A percentile compares a stretch with the other conserved stretches of the same genome.
Conservation (phyloP, 73 alveolate genomes). For the Diophrys appendiculata region DNA sequence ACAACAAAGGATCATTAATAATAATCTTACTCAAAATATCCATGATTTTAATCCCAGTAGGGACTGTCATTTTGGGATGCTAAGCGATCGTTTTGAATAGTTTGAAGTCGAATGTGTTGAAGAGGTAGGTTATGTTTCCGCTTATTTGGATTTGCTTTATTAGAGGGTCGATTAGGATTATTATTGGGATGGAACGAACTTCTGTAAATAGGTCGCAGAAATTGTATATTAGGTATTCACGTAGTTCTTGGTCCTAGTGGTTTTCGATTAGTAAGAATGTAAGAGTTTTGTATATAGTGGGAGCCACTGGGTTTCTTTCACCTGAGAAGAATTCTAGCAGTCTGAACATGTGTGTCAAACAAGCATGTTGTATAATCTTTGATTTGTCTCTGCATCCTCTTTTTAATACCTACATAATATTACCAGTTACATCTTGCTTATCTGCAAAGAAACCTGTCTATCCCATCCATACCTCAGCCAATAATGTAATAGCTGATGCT, state of each 20-base stretch:
- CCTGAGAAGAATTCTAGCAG: conserved; percentile 72
- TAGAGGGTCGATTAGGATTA: conserved; percentile 90
- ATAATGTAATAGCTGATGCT: conserved; percentile 53
- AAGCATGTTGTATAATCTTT: conserved; percentile 30
- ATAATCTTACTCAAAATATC: conserved; percentile 85
- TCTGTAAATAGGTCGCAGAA: conserved; percentile 71
- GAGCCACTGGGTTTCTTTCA: conserved; percentile 90
- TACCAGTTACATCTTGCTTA: conserved; percentile 40
- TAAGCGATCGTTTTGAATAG: conserved; percentile 77
- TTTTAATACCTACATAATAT: conserved; percentile 55
- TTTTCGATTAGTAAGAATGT: conserved; percentile 89
- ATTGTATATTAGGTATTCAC: conserved; percentile 87
- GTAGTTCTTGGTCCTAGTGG: conserved; percentile 82
- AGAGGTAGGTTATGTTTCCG: conserved; percentile 31
- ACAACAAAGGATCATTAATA: conserved; percentile 61
- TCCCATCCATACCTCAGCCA: conserved; percentile 72
- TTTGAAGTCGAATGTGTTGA: conserved; percentile 84
- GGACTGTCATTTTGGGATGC: conserved; percentile 86
- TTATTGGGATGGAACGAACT: conserved; percentile 88
- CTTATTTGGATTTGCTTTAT: conserved; percentile 79
- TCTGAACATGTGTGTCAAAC: conserved; percentile 61
- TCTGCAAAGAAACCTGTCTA: conserved; percentile 58
- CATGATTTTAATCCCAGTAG: conserved; percentile 76
- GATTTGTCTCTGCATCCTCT: conserved; percentile 74
- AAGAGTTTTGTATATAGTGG: conserved; percentile 88